These are phyloP conservation scores for Phoma herbarum DNA, from an alignment of 2,329 filamentous ascomycete species.

Conservation along the genomic window DNA sequence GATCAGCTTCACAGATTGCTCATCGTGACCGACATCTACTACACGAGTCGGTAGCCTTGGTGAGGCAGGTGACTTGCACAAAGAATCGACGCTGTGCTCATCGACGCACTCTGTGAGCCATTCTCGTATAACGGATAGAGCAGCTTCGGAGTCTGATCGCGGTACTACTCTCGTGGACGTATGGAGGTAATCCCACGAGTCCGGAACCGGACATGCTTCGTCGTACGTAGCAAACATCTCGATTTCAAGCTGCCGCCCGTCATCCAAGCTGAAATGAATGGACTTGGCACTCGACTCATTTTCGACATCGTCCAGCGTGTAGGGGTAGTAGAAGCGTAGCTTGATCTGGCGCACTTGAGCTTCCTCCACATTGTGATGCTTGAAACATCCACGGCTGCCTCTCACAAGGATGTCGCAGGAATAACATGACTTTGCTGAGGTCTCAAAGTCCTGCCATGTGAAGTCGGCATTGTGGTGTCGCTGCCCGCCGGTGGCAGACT, in stretches of 20 bases:
- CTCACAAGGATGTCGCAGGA: background rate
- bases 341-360: background rate
- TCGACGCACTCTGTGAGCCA: background rate
- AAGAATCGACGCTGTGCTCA: background rate
- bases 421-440: background rate
- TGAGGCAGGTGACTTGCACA: background rate
- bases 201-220: background rate
- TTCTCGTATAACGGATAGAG: background rate
- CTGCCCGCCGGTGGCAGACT: background rate
- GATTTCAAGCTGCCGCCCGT: background rate
- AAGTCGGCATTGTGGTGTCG: background rate
- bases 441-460: background rate
- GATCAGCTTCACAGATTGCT: background rate
- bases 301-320: background rate
- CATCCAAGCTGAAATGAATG: background rate
- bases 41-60: background rate
- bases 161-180: background rate
- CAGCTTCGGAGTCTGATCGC: background rate
- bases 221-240: background rate
- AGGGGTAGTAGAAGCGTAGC: background rate
- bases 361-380: background rate
- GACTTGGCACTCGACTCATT: background rate
- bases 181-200: background rate
- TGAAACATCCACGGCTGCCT: background rate
- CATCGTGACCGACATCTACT: background rate